These are phyloP conservation scores for Desmodesmus armatus DNA, from an alignment of 139 green algal genomes.

Conservation along the genomic window DNA sequence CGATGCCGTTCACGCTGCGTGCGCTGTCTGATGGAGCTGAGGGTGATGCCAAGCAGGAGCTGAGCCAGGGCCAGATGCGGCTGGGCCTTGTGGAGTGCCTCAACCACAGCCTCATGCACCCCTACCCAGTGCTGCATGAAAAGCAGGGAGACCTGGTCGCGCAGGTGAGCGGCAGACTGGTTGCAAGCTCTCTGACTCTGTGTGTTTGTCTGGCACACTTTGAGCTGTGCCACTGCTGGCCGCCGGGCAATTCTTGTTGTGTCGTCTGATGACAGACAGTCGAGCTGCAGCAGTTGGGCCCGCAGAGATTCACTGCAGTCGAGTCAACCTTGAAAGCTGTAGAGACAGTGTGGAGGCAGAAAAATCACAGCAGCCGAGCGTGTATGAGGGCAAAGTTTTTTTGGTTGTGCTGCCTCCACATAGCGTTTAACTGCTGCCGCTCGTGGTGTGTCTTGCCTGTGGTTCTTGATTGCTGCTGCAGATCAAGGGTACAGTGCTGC, in stretches of 20 bases:
- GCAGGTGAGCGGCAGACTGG: conserved; percentile 60
- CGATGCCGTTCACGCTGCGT: conserved; percentile 94
- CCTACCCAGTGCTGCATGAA: conserved; percentile 98
- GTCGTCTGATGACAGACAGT: not conserved
- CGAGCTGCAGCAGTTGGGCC: not conserved
- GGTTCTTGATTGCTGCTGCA: conserved; percentile 75
- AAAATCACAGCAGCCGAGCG: too few relatives aligned
- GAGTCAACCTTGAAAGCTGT: too few relatives aligned
- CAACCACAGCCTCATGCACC: conserved; percentile 92
- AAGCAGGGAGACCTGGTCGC: conserved; percentile 78
- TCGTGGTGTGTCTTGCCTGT: too few relatives aligned
- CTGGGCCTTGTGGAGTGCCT: conserved; percentile 95
- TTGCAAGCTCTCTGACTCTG: not conserved
- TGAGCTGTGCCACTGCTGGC: too few relatives aligned
- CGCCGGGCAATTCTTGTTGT: not conserved
- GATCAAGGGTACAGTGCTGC: conserved; percentile 96
- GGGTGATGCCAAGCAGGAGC: conserved; percentile 38
- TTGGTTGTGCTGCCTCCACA: too few relatives aligned
- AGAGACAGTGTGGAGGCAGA: too few relatives aligned
- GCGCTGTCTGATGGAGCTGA: conserved; percentile 52
- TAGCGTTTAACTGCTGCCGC: too few relatives aligned
- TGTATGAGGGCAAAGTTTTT: too few relatives aligned
- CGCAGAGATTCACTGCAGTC: too few relatives aligned
- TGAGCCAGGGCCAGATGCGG: conserved; percentile 51
- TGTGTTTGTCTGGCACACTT: not conserved